Evolutionary conservation across 2,329 filamentous ascomycete genomes (phyloP), one percentile per base, ranked within the genome.

Genomic region (Samsoniella hepiali): DNA sequence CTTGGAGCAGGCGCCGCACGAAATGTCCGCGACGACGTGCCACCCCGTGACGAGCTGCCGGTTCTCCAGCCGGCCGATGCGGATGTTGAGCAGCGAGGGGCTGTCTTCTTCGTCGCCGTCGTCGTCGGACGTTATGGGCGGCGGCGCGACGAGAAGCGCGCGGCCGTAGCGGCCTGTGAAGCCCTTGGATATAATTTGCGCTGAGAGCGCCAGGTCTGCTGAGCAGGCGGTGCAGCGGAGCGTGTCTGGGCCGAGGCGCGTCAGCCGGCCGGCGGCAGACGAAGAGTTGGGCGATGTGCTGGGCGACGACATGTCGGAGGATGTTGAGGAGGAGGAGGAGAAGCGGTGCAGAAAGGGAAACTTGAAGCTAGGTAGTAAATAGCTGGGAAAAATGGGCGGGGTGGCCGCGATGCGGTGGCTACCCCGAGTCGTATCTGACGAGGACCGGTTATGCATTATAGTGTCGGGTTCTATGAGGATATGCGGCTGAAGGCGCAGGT

Each of bases 131-230:
- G 53, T 3, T 27, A 17, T 22, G 68, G 68, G 65, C n/a, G 69
- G 65, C 32, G 71, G 78, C 54, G 82, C 77, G 56, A 89, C 83
- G 56, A 90, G 80, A 70, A 83, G 87, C 13, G 86, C 87, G 31
- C 86, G 82, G 6, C 87, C 87, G 72, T 88, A 82, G 27, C 86
- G 84, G 22, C 87, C 87, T 0, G 83, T 87, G 75, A 89, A 90
- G 66, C 85, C 84, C 71, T 88, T 88, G 66, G 82, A 85, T 45
- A 89, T 80, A 65, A 89, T 84, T 71, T 88, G 86, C 13, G 82
- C 79, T 17, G 78, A 72, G 69, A 85, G 85, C 22, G 85, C 86
- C n/a, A 89, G 72, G 72, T 89, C 85, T 62, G 81, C 77, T 13
- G 84, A 79, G 76, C 87, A 89, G 57, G 74, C 77, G 40, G 78